phyloP scores from a whole-genome alignment of 2,329 filamentous ascomycete species.

The Penicillium corylophilum region DNA sequence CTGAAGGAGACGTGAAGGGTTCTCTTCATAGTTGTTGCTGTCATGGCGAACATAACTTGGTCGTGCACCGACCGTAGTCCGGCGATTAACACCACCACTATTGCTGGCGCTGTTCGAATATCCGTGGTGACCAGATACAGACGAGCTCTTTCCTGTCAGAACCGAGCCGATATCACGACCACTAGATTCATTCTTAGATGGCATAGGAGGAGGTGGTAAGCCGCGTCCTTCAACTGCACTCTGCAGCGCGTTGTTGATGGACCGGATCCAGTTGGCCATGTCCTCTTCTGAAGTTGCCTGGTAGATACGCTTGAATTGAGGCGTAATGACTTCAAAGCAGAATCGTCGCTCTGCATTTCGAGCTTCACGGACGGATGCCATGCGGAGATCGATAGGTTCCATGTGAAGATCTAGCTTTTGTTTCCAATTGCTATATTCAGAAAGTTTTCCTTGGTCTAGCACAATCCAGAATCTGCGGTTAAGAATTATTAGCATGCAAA shows the following conservation, averaged over 20 bases:
- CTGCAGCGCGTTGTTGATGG: constrained; percentile 96
- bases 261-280: constrained; percentile 93
- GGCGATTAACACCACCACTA: constrained; percentile 72
- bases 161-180: constrained; percentile 89
- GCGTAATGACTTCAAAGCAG: constrained; percentile 98
- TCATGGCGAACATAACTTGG: constrained; percentile 68
- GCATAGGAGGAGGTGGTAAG: constrained; percentile 48
- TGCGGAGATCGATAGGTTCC: constrained; percentile 94
- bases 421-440: constrained; percentile 99
- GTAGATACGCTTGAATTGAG: constrained; percentile 92
- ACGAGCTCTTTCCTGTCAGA: constrained; percentile 83
- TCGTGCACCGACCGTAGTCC: constrained; percentile 87
- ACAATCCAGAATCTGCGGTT: constrained; percentile 88
- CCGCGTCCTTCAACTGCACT: constrained; percentile 86
- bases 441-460: constrained; percentile 91
- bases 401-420: constrained; percentile 94
- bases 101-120: constrained; percentile 42
- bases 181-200: constrained; percentile 53
- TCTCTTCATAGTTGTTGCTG: constrained; percentile 74
- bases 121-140: constrained; percentile 55
- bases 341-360: constrained; percentile 92
- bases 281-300: constrained; percentile 98
- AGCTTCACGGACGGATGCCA: constrained; percentile 95
- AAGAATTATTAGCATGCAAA: background rate
- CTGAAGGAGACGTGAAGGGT: constrained; percentile 81